Base-by-base conservation (phyloP, 352 stramenopile species). In the Blastocystis sp. region DNA sequence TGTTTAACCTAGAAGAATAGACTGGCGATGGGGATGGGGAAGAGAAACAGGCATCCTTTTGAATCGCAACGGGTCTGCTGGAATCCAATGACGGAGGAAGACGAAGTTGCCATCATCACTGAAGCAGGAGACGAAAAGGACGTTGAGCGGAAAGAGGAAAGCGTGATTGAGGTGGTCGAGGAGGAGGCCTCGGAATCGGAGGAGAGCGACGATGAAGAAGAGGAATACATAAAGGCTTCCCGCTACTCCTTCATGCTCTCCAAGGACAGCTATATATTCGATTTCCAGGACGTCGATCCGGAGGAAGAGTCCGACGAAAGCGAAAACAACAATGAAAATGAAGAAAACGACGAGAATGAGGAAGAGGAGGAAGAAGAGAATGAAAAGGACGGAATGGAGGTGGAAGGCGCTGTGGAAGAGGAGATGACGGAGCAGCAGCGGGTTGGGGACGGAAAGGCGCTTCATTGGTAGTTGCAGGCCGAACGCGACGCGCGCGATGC, bases 351-450 rank as follows among this genome's bases (percentile, higher is more conserved):
- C 7, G 74, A 84, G 40, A 63, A 59, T 28, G 74, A 84, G 7
- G 59, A 70, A 28, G 74, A 84, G 11, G 74, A 84, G 59, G 74
- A 84, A 21, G 74, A 84, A 17, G 74, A 84, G 11, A 64, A 84
- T n/a, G 69, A 79, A 38, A 64, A 64, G 28, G 74, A 84, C 45
- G 74, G 74, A 4, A 69, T 84, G 54, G 74, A 69, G 19, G 74
- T 69, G 43, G 74, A 84, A 10, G 57, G 57, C 24, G 45, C 21
- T 17, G 54, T 42, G 0, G 74, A 84, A 42, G 74, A 70, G 24
- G 57, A 84, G 7, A 84, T 84, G 74, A 84, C 74, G 57, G 74
- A 84, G 17, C 74, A 84, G 52, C 74, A 84, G 54, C 74, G 38
- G 1, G 74, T 84, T 28, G n/a, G 19, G 17, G 14, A 38, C 7